Evolutionary conservation across 2,329 filamentous ascomycete species (phyloP), one percentile per base, ranked within the genome.

Genomic region (Fusarium buharicum): DNA sequence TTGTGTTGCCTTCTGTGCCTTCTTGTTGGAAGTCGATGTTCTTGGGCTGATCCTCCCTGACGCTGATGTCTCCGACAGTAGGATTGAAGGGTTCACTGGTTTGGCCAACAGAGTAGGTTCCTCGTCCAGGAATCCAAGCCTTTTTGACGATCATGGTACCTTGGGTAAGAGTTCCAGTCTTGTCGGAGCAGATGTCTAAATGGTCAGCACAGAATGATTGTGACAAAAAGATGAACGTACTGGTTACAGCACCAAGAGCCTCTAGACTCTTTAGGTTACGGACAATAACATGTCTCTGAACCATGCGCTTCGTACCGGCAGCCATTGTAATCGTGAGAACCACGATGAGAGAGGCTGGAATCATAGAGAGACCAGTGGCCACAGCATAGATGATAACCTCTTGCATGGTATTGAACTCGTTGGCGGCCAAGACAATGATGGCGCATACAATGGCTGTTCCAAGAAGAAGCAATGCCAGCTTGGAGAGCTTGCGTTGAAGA

Each of bases 341-440:
- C 16, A 78, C 66, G 64, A 73, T 65, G 36, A 86, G 75, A 14
- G 79, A 80, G 9, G 80, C 81, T 0, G 76, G 82, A 54, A 84
- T 82, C 75, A 83, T 82, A 7, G 78, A 80, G 12, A 84, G 72
- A 50, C 77, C 78, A 5, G 79, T 79, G 4, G 76, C 78, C 10
- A 81, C 78, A 11, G 76, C 79, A 59, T 80, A 81, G 40, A 81
- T 88, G 64, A 89, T 86, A 54, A 89, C 86, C 60, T 88, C 85
- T 16, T 79, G 78, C 30, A 79, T 74, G 34, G 75, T 72, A 13
- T 76, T 76, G 72, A 86, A 87, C 1, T 81, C 65, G 72, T 89
- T 90, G 48, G 88, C 85, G 2, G 79, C 88, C 41, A 90, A 80
- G n/a, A 90, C 88, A 62, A 91, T 86, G 60, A 91, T 84, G 17